Conservation (phyloP, 2,329 filamentous ascomycete genomes). For the Venturia carpophila region DNA sequence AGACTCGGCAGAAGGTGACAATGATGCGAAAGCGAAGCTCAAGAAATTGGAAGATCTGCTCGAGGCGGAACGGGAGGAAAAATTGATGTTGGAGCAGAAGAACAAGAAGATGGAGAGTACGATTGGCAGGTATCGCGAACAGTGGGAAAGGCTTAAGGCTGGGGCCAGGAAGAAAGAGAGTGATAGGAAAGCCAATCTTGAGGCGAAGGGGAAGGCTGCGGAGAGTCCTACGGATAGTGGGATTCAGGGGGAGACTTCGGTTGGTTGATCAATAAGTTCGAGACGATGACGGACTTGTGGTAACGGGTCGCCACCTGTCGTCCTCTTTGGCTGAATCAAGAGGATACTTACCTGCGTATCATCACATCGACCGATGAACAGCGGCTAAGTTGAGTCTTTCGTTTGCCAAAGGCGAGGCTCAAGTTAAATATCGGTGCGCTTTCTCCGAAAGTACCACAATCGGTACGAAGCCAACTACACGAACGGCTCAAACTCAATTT, state of each 20-base stretch:
- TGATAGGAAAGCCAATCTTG: constrained; percentile 7
- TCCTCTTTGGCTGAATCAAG: background rate
- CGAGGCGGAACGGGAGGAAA: constrained; percentile 48
- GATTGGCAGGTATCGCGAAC: constrained; percentile 51
- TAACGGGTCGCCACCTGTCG: background rate
- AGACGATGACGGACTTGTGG: background rate
- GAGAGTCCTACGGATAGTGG: constrained; percentile 3
- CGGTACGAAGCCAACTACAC: too few relatives aligned
- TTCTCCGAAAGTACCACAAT: too few relatives aligned
- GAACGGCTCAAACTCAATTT: too few relatives aligned
- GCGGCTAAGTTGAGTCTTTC: background rate
- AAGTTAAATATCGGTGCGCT: too few relatives aligned
- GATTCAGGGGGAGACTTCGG: background rate
- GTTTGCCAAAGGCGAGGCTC: too few relatives aligned
- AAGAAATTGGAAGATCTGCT: constrained; percentile 44
- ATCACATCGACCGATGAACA: background rate
- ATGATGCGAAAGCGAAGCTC: constrained; percentile 10
- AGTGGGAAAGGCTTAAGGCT: constrained; percentile 63
- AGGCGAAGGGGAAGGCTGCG: background rate
- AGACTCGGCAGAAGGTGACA: background rate
- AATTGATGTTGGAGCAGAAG: constrained; percentile 52
- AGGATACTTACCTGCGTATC: background rate
- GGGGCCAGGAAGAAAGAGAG: constrained; percentile 39
- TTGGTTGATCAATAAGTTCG: background rate
- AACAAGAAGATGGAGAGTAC: constrained; percentile 53